These are phyloP conservation scores for Gynochthodes officinalis DNA, from an alignment of 257 asterid species.

Conservation along the genomic window DNA sequence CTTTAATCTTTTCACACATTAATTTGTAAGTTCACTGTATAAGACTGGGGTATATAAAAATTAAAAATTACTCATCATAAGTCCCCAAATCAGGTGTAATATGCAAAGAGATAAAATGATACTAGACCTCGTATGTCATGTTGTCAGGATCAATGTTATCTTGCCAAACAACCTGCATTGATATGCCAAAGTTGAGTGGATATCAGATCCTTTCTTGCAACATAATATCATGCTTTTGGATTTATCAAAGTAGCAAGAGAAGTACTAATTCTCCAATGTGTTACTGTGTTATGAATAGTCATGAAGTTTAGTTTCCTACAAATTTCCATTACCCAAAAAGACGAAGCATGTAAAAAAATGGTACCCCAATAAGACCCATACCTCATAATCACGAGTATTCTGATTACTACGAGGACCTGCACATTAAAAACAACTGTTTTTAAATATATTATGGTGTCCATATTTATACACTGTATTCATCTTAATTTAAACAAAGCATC, in stretches of 20 bases:
- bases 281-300: not conserved
- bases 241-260: not conserved
- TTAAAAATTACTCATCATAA: not conserved
- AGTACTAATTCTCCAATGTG: not conserved
- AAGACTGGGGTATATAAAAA: not conserved
- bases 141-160: constrained; percentile 79
- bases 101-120: not conserved
- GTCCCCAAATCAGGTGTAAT: not conserved
- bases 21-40: not conserved
- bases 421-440: not conserved
- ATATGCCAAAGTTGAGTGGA: not conserved
- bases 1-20: not conserved
- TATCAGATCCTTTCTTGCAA: not conserved
- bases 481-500: not conserved
- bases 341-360: not conserved
- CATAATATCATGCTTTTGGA: not conserved
- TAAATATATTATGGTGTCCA: constrained; percentile 5
- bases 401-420: constrained; percentile 74
- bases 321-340: not conserved
- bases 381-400: constrained; percentile 61
- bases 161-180: constrained; percentile 58
- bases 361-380: constrained; percentile 16
- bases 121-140: constrained; percentile 84
- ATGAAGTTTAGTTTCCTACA: not conserved
- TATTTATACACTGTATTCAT: not conserved